Base-by-base conservation (phyloP, 73 alveolate species). In the Blepharisma japonicum region DNA sequence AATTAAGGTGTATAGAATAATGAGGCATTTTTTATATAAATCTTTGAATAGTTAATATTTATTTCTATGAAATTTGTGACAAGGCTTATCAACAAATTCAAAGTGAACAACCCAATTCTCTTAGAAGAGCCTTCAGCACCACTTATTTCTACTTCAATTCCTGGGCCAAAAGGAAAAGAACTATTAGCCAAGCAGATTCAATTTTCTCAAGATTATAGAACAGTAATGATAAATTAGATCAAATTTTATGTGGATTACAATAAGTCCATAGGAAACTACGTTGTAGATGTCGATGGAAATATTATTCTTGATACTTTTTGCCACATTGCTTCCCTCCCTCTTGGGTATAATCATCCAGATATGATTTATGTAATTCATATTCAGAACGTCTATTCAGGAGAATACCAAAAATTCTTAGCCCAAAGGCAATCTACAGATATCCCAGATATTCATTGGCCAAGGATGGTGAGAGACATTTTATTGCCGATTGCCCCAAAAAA, bases 231-330 rank as follows among this genome's bases (percentile, higher is more conserved):
- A 2, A 14, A 8, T 14, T 61, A 61, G 74, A 39, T 25, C 14
- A 61, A 61, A 61, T 11, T 61, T 39, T 61, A 20, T 48, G 47
- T 61, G 74, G 23, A 61, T 25, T 39, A 14, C 74, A 39, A 81
- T 0, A 51, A 81, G 72, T 68, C 83, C 39, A 81, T 72, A 49
- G 89, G 89, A 23, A 81, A 76, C 84, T 81, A 81, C 54, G 27
- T 81, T 47, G 84, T 76, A 8, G 89, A 81, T 55, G 72, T 84
- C 1, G 89, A 81, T 55, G 89, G 89, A 6, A 81, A 81, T 45
- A 6, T 6, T 27, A 20, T 81, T 6, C 80, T 81, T 6, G 89
- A 81, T 55, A 61, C 74, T 61, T 48, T 54, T 46, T 54, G 84
- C 55, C 84, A 77, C 47, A 81, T 81, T 21, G 89, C 66, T 51